Evolutionary conservation across 1,284 basidiomycete genomes (phyloP), one percentile per base, ranked within the genome.

Genomic region (Kwoniella shivajii): DNA sequence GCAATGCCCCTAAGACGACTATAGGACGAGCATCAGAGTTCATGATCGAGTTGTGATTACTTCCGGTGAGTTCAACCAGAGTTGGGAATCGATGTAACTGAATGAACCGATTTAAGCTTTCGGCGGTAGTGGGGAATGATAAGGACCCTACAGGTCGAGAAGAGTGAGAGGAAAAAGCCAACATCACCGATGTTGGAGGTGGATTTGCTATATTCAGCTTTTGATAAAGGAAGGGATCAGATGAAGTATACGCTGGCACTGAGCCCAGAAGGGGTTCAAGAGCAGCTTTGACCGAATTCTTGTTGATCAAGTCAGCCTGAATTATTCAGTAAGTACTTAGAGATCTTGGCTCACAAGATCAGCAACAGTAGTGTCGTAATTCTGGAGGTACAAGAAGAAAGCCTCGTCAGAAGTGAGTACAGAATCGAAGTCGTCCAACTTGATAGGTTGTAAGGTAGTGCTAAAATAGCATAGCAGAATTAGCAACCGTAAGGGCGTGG

Each of bases 11-110:
- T 45, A 96, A 82, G 5, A 93, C 87, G 3, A 95, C 89, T 14
- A 92, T 81, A 1, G 89, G 86, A 2, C 81, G 73, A 42, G 85
- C 81, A 0, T 85, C 83, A 37, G 69, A 86, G 56, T 88, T 87
- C 89, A 95, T 91, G 36, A 95, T 83, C 22, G 82, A 82, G 60
- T 88, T 84, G 81, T 92, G 92, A 5, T 86, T 86, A 51, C 85
- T 85, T 34, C 85, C 82, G 10, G 84, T 85, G 31, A 96, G 83
- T 70, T 92, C 87, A 16, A 85, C 69, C 3, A 84, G 77, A 1
- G 84, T 84, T 0, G 90, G 90, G 26, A 90, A 83, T 36, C 86
- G 85, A 72, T 93, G 83, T 1, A 77, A 71, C 7, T 84, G 68
- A 20, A 92, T 78, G 85, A 88, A 92, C 0, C 71, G 56, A 4